Base-by-base conservation (phyloP, 2,329 filamentous ascomycete genomes). In the Cordyceps pruinosa region DNA sequence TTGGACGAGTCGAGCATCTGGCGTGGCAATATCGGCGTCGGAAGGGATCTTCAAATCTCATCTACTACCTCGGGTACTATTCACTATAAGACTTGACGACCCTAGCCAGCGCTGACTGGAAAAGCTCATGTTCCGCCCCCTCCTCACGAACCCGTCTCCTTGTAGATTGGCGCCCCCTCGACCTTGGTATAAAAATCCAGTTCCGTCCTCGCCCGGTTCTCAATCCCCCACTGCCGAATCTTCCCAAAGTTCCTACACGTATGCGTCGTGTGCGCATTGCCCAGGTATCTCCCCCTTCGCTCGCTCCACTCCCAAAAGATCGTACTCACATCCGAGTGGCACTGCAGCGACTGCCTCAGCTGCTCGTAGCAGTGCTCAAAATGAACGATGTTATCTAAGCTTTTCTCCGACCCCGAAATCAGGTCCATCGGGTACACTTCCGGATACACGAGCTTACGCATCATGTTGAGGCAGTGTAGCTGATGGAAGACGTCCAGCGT, bases 401-500 rank as follows among this genome's bases (percentile, higher is more conserved):
- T 72, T 12, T 72, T 69, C 19, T 78, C 75, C 52, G 80, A 75
- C 9, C 77, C 77, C 26, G 75, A 75, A 4, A 75, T 65, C 17
- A 73, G 69, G 26, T 62, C 60, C 10, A 56, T 49, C n/a, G 63
- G 61, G 63, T 79, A 81, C 61, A 79, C 74, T 8, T 74, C 73
- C 55, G 74, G 75, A 63, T 78, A 77, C 1, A 76, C 73, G 15
- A 76, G 73, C 65, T 79, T 74, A 25, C 76, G 66, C 66, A 73
- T 66, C 56, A 77, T 62, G 65, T 78, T 78, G 42, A 78, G 66
- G 66, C 76, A 78, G 64, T 77, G 76, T 39, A 79, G 70, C 62
- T 82, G 78, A 30, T 82, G 68, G 5, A 76, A 81, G 1, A 82
- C 80, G 34, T 81, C 73, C 62, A 83, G 84, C 1, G 81, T 81